Evolutionary conservation across 2,329 filamentous ascomycete genomes (phyloP).

Genomic region (Cryphonectria nitschkei): DNA sequence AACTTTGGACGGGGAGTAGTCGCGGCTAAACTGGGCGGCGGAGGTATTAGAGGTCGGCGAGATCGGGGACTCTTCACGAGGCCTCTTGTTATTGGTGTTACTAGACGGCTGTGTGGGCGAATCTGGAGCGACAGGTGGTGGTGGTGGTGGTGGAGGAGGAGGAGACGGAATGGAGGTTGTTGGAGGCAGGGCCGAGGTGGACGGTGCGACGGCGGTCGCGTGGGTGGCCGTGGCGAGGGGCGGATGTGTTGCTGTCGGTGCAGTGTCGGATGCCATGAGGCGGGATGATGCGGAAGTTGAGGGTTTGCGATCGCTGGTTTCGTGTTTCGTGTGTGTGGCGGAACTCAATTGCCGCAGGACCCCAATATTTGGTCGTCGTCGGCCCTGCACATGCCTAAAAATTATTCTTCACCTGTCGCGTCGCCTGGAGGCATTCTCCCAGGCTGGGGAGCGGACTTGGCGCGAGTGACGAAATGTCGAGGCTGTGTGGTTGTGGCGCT

Average conservation of each 20-base stretch:
- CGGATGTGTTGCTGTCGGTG: constrained; percentile 56
- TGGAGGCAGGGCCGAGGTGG: constrained; percentile 38
- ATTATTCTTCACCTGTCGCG: constrained; percentile 16
- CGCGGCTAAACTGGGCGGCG: constrained; percentile 38
- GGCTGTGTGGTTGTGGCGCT: constrained; percentile 30
- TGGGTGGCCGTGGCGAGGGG: constrained; percentile 42
- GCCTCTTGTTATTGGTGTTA: constrained; percentile 54
- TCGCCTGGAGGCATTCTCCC: constrained; percentile 24
- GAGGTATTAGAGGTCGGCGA: constrained; percentile 40
- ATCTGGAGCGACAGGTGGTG: constrained; percentile 43
- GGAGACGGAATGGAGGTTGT: constrained; percentile 29
- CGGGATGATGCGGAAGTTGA: constrained; percentile 4
- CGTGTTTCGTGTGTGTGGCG: background rate
- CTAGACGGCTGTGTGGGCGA: constrained; percentile 43
- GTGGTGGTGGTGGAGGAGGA: constrained; percentile 43
- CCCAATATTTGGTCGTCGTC: constrained; percentile 1
- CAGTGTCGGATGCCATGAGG: constrained; percentile 59
- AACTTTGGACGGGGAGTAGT: constrained; percentile 57
- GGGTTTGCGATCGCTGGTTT: background rate
- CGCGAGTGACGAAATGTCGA: constrained; percentile 30
- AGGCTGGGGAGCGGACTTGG: constrained; percentile 2
- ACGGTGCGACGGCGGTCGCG: constrained; percentile 37
- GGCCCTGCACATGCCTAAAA: constrained; percentile 12
- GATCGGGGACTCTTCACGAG: constrained; percentile 51
- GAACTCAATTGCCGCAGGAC: constrained; percentile 9